Evolutionary conservation across 768 basidiomycete species (phyloP), one percentile per base, ranked within the genome.

Genomic region (Tulasnella sp.): DNA sequence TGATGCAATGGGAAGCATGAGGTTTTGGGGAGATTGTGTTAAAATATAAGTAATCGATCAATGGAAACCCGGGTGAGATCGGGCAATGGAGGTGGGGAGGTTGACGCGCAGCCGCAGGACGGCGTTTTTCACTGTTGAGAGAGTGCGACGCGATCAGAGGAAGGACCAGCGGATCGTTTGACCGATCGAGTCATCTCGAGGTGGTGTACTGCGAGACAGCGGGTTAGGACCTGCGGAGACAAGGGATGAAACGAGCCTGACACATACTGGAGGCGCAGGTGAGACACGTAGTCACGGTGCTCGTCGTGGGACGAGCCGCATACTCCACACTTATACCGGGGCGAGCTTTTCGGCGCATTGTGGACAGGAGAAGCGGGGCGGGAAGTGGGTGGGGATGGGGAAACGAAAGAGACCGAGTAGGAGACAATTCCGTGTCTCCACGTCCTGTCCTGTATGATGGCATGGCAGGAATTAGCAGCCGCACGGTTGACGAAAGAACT

Each of bases 271-370:
- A 35, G 17, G 34, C 37, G 63, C 19, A 72, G 37, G 37, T 72
- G 70, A 9, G 62, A 35, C 14, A 63, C 70, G 37, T 72, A 72
- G 34, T 37, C 36, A n/a, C 62, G 29, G 35, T 63, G 70, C 22
- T 72, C 70, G 34, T 64, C 52, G 37, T 63, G 37, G 16, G 52
- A 22, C 2, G 35, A 63, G 42, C 68, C 68, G 34, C 70, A 72
- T n/a, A 72, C 36, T 5, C 70, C 70, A 72, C 70, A 72, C 26
- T 72, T 72, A 59, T 72, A 72, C 17, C 70, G 32, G 7, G 62
- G 12, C 16, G 70, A 64, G 70, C 70, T 65, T 36, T 59, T 72
- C 16, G 63, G 19, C 37, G 34, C 9, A 34, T 35, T 17, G 36
- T 68, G 42, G 26, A 68, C 39, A 19, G 67, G 67, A 2, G 67